phyloP scores from a whole-genome alignment of 163 green algal genomes.

The Scenedesmus sp. region DNA sequence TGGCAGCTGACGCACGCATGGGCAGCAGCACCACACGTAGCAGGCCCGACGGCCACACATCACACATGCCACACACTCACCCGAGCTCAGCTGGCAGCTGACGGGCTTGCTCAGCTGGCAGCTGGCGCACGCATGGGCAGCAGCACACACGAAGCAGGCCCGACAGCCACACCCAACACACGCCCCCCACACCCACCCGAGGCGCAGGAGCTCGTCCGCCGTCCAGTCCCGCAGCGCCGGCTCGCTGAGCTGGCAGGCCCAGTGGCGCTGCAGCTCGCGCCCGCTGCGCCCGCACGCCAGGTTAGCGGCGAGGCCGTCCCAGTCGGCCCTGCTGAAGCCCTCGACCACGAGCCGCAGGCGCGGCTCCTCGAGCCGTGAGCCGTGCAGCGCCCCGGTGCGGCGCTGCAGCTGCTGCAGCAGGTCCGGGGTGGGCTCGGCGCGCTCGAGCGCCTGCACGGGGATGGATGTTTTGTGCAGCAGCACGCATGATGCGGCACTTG shows the following conservation, averaged over 20 bases:
- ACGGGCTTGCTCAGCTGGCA: too few relatives aligned
- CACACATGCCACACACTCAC: background rate
- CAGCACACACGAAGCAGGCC: too few relatives aligned
- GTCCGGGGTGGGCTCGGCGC: background rate
- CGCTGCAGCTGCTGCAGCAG: constrained; percentile 13
- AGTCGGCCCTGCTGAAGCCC: background rate
- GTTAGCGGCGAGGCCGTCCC: constrained; percentile 2
- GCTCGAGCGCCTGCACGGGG: constrained; percentile 6
- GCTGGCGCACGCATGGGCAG: too few relatives aligned
- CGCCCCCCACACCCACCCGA: background rate
- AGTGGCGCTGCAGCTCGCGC: constrained; percentile 2
- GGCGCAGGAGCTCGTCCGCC: background rate
- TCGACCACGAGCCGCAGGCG: background rate
- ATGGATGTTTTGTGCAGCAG: too few relatives aligned
- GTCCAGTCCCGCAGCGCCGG: background rate
- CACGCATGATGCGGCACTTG: too few relatives aligned
- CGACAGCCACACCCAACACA: too few relatives aligned
- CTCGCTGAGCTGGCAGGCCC: background rate
- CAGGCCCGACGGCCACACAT: too few relatives aligned
- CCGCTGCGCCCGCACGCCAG: constrained; percentile 9
- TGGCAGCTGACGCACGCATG: too few relatives aligned
- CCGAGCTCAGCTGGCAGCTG: too few relatives aligned
- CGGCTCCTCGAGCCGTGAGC: background rate
- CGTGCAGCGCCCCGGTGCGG: background rate
- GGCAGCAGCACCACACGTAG: too few relatives aligned